Evolutionary conservation across 1,284 basidiomycete species (phyloP), one percentile per base, ranked within the genome.

Genomic region (Exsudoporus floridanus): DNA sequence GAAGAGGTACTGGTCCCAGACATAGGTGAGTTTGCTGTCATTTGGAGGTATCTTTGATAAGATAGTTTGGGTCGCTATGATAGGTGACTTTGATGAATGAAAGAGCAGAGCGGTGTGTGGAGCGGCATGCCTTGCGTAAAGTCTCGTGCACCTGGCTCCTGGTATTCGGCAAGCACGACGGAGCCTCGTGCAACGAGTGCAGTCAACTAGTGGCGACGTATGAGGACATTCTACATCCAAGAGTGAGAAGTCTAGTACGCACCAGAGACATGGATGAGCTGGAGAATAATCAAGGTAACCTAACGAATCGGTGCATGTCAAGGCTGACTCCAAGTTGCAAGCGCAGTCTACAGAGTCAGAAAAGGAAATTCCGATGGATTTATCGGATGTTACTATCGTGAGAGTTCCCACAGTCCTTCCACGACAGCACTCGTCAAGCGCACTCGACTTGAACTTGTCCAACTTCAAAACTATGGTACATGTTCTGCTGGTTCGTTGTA

Each of bases 1-100:
- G 67, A 98, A 97, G 27, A 98, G 79, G 69, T 92, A 96, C 72
- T 95, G 87, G 69, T 97, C 92, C 92, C 92, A 94, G 46, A 91
- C 92, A 76, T 96, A 98, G 33, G 93, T 96, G 50, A 98, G 80
- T 73, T 97, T 97, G 70, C 90, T 91, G 72, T 97, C 87, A 67
- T 92, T 92, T 2, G 92, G 92, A 1, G 94, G 93, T 65, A 98
- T 98, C 77, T 96, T 96, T 38, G 88, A 89, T 14, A 99, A 78
- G 61, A 98, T 97, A 0, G 90, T 93, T 63, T 94, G 88, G 7
- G 91, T 92, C 16, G 96, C 95, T 83, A 64, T 23, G 57, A 50
- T 41, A 12, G 41, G 41, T 21, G 46, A 46, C 14, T 18, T 14
- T 21, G 41, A 44, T 50, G 41, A 50, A 34, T 54, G 35, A 56